A percentile compares a stretch with the other conserved stretches of the same genome.
Evolutionary conservation across 495 filamentous ascomycete genomes (phyloP).

Genomic region (Penicillium verhagenii): DNA sequence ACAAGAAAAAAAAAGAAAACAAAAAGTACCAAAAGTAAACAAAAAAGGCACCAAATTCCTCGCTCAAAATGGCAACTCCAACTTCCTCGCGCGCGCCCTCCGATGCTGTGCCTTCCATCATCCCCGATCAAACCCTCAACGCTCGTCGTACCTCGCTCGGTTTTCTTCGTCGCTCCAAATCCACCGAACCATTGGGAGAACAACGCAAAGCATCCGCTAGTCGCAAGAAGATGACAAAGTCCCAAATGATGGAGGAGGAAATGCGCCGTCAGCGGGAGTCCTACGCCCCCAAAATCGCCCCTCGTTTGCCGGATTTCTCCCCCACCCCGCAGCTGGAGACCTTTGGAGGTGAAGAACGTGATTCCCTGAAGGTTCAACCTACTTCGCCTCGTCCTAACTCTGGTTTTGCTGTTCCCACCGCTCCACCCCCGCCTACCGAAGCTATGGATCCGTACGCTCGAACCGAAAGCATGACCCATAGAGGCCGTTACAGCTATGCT

Average conservation of each 20-base stretch:
- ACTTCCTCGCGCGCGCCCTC: slow-evolving; percentile 21
- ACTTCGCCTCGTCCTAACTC: slow-evolving; percentile 20
- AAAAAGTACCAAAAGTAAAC: too few species aligned
- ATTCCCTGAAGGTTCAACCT: slow-evolving; percentile 18
- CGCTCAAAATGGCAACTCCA: slow-evolving; percentile 21
- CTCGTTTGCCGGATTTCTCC: slow-evolving; percentile 75
- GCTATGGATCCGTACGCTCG: slow-evolving; percentile 72
- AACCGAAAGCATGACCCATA: slow-evolving; percentile 94
- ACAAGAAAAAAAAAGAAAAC: slow-evolving; percentile 1
- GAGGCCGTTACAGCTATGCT: slow-evolving; percentile 94
- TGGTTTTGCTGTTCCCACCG: slow-evolving; percentile 11
- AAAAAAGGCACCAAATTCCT: background rate
- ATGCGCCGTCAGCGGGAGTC: slow-evolving; percentile 65
- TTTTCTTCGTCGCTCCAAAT: slow-evolving; percentile 80
- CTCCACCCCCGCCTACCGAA: slow-evolving; percentile 38
- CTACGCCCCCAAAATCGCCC: slow-evolving; percentile 66
- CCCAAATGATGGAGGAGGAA: slow-evolving; percentile 61
- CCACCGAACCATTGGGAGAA: slow-evolving; percentile 57
- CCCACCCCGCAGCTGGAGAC: slow-evolving; percentile 63
- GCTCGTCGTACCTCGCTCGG: slow-evolving; percentile 47
- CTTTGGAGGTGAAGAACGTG: slow-evolving; percentile 68
- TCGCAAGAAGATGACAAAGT: slow-evolving; percentile 64
- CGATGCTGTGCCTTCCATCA: slow-evolving; percentile 17
- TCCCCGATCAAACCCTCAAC: slow-evolving; percentile 22
- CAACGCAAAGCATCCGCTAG: slow-evolving; percentile 48